phyloP scores from a whole-genome alignment of 1,284 basidiomycete species.

The Rhodotorula sp. region DNA sequence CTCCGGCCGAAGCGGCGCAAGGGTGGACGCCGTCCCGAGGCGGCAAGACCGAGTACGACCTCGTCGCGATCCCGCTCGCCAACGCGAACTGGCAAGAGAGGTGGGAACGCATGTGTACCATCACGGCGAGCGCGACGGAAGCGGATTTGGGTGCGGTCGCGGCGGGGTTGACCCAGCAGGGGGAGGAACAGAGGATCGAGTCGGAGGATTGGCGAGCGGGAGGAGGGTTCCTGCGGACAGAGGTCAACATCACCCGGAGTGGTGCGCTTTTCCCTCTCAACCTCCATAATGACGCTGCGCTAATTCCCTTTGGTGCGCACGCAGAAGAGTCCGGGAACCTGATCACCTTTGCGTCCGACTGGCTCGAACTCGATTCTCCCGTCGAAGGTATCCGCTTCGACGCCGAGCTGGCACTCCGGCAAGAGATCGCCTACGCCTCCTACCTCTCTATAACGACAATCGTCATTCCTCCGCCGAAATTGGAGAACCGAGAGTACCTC shows the following conservation, averaged over 20 bases:
- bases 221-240: conserved; percentile 74
- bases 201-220: conserved; percentile 86
- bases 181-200: conserved; percentile 54
- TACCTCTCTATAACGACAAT: conserved; percentile 83
- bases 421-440: conserved; percentile 88
- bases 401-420: conserved; percentile 87
- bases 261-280: conserved; percentile 56
- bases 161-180: conserved; percentile 45
- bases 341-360: conserved; percentile 78
- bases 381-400: conserved; percentile 96
- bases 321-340: conserved; percentile 79
- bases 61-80: conserved; percentile 77
- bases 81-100: conserved; percentile 80
- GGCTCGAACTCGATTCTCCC: conserved; percentile 89
- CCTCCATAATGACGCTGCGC: too few relatives aligned
- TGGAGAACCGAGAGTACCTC: conserved; percentile 68
- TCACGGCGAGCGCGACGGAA: conserved; percentile 34
- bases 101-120: conserved; percentile 81
- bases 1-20: conserved; percentile 36
- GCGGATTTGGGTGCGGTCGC: conserved; percentile 42
- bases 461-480: conserved; percentile 81
- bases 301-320: neutral
- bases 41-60: conserved; percentile 53
- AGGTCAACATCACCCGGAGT: conserved; percentile 82
- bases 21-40: conserved; percentile 18